Evolutionary conservation across 495 filamentous ascomycete genomes (phyloP), one percentile per base, ranked within the genome.

Genomic region (Aspergillus indologenus): DNA sequence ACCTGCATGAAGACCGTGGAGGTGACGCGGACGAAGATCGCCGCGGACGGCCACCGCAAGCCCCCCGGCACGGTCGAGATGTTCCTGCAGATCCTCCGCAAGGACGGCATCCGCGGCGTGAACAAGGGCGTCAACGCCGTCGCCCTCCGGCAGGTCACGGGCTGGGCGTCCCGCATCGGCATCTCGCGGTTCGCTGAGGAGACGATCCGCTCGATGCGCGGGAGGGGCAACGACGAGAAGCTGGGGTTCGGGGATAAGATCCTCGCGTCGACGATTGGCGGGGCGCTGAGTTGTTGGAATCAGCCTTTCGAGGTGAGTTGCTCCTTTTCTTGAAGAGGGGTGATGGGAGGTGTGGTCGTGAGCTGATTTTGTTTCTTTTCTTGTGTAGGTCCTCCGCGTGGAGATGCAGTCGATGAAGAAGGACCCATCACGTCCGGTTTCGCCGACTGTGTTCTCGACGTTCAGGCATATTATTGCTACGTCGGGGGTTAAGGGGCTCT

Each of bases 331-430:
- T n/a, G n/a, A n/a, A n/a, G n/a, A n/a, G n/a, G n/a, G n/a, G n/a
- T n/a, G n/a, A n/a, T n/a, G n/a, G n/a, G n/a, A n/a, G n/a, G n/a
- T n/a, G n/a, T n/a, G n/a, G n/a, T n/a, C n/a, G n/a, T n/a, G n/a
- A n/a, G n/a, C n/a, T n/a, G n/a, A n/a, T n/a, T n/a, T n/a, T n/a
- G n/a, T n/a, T n/a, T n/a, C n/a, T n/a, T 29, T 29, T 9, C 26
- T 29, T 29, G 26, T 29, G 26, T 29, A 29, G 26, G 26, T 29
- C 26, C 26, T 61, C 3, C 58, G 62, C 1, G 62, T 64, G 26
- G 62, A 64, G 40, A 61, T 64, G 62, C 62, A 64, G 46, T 58
- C 53, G 24, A 53, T 64, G 50, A 64, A 64, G 46, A 54, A 53
- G 9, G 62, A 64, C 20, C 58, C 62, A 5, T 55, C 53, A 1